Conservation (phyloP, 1,139 yeast species). For the Geotrichum histeridarum region DNA sequence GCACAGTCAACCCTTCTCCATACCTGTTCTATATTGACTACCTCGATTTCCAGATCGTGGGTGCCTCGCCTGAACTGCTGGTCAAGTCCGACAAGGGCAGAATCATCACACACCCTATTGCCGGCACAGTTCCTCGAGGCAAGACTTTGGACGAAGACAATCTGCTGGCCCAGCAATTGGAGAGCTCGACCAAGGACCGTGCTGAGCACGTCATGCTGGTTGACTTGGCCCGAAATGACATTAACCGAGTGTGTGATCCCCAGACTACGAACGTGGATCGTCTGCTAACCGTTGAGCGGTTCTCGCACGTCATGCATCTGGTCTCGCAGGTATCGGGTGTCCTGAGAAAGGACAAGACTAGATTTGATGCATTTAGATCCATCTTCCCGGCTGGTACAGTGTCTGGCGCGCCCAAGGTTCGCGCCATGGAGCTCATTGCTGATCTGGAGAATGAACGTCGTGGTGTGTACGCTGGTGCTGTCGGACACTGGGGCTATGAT, state of each 20-base stretch:
- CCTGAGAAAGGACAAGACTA: conserved; percentile 70
- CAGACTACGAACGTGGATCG: conserved; percentile 78
- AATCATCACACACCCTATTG: conserved; percentile 91
- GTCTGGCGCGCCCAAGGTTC: conserved; percentile 95
- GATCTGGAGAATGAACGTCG: conserved; percentile 87
- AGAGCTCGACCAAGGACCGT: conserved; percentile 81
- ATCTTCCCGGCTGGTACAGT: conserved; percentile 99
- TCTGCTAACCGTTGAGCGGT: conserved; percentile 81
- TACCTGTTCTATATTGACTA: conserved; percentile 90
- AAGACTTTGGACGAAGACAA: conserved; percentile 89
- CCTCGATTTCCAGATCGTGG: conserved; percentile 86
- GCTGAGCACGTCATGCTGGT: conserved; percentile 99
- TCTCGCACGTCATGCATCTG: conserved; percentile 95
- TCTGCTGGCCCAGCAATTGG: conserved; percentile 63
- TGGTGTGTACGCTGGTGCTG: conserved; percentile 98
- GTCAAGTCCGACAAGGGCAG: conserved; percentile 79
- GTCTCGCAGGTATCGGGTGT: conserved; percentile 96
- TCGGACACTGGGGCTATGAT: conserved; percentile 95
- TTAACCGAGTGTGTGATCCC: conserved; percentile 91
- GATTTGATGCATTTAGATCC: conserved; percentile 95
- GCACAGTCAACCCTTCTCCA: conserved; percentile 96
- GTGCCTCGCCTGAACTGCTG: conserved; percentile 92
- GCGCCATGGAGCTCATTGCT: conserved; percentile 90
- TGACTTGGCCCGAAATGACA: conserved; percentile 91
- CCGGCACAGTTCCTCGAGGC: conserved; percentile 92